Evolutionary conservation across 768 basidiomycete genomes (phyloP).

Genomic region (Lyophyllum shimeji): DNA sequence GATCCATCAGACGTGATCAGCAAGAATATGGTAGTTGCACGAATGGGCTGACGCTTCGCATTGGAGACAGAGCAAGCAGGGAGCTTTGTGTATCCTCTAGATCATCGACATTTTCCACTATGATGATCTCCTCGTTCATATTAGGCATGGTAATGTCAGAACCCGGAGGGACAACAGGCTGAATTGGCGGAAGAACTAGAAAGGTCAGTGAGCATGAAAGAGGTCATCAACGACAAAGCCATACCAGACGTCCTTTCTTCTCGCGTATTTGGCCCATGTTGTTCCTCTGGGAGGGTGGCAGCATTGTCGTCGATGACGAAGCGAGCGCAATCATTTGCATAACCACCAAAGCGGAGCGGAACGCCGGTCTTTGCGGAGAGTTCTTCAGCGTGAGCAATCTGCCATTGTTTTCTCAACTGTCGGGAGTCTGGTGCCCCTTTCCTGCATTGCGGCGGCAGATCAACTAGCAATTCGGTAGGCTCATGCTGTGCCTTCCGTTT

Average conservation of each 20-base stretch:
- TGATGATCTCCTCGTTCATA: conserved; percentile 6
- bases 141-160: background rate
- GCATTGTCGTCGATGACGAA: conserved; percentile 2
- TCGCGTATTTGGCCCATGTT: background rate
- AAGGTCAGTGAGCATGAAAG: background rate
- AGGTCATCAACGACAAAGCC: background rate
- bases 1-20: background rate
- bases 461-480: conserved; percentile 6
- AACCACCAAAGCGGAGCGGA: conserved; percentile 3
- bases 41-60: background rate
- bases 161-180: background rate
- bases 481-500: background rate
- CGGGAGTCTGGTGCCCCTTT: conserved; percentile 7
- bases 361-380: conserved; percentile 4
- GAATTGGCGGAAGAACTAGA: background rate
- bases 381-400: conserved; percentile 1
- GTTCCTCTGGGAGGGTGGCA: background rate
- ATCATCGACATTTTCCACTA: conserved; percentile 1
- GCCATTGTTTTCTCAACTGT: conserved; percentile 3
- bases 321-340: background rate
- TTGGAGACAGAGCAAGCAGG: background rate
- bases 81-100: background rate
- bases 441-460: conserved; percentile 9
- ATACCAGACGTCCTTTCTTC: background rate
- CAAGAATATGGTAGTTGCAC: background rate